Evolutionary conservation across 306 rosid species (phyloP).

Genomic region (Lathyrus aphaca): DNA sequence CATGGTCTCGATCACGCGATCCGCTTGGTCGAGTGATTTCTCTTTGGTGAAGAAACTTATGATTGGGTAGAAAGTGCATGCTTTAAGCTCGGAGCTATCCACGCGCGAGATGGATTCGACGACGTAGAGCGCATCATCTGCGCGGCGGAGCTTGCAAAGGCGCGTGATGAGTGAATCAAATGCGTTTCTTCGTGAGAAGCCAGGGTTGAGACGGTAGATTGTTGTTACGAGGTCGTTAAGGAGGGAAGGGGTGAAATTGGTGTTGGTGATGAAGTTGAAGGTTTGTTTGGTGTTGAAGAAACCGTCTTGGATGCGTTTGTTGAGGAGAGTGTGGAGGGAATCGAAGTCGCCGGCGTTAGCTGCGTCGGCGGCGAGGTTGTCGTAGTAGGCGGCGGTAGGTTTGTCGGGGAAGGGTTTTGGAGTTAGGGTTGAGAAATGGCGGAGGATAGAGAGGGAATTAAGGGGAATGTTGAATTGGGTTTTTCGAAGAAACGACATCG

Average conservation of each 20-base stretch:
- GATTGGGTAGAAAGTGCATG: slow-evolving; percentile 49
- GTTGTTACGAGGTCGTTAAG: slow-evolving; percentile 38
- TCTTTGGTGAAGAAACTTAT: slow-evolving; percentile 42
- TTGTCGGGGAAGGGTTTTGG: slow-evolving; percentile 39
- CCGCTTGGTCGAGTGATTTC: slow-evolving; percentile 41
- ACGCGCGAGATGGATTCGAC: slow-evolving; percentile 46
- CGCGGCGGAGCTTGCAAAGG: slow-evolving; percentile 48
- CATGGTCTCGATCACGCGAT: slow-evolving; percentile 52
- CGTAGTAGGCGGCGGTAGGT: slow-evolving; percentile 40
- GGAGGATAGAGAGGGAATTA: slow-evolving; percentile 27
- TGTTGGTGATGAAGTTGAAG: slow-evolving; percentile 59
- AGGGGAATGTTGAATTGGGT: slow-evolving; percentile 8
- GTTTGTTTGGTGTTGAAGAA: slow-evolving; percentile 55
- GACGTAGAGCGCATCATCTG: slow-evolving; percentile 46
- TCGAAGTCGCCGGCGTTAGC: slow-evolving; percentile 47
- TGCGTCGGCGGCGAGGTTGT: slow-evolving; percentile 45
- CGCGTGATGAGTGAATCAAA: slow-evolving; percentile 60
- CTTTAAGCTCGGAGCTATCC: slow-evolving; percentile 13
- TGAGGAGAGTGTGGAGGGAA: slow-evolving; percentile 48
- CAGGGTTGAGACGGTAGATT: slow-evolving; percentile 45
- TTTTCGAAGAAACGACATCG: slow-evolving; percentile 48
- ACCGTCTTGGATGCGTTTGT: slow-evolving; percentile 55
- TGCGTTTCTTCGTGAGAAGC: slow-evolving; percentile 49
- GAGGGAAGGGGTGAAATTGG: slow-evolving; percentile 32
- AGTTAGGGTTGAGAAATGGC: slow-evolving; percentile 33